Evolutionary conservation across 345 rosid genomes (phyloP), one percentile per base, ranked within the genome.

Genomic region (Gossypium longicalyx): DNA sequence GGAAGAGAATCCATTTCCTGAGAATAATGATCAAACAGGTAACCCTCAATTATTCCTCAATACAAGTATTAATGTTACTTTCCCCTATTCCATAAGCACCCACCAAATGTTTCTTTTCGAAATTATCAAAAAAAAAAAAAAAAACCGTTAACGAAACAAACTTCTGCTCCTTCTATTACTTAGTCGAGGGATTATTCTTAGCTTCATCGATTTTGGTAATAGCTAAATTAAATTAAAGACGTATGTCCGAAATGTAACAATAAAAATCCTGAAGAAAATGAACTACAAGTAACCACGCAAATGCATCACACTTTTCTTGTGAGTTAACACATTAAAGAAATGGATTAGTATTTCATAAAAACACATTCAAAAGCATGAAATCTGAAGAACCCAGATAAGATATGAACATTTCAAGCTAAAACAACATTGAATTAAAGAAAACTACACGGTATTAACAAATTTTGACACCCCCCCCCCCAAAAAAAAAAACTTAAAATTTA

Each of bases 1-100:
- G 97, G 97, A 17, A 93, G 88, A 17, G 85, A 81, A 22, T 93
- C 96, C 97, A 93, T 92, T 77, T 84, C 76, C 80, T 81, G 83
- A 77, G 83, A 64, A 84, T 74, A 72, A 61, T 52, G 67, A 86
- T 83, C 90, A 80, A 86, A 84, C 83, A 77, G 12, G 67, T 75
- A 25, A 49, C 1, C 12, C 74, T 75, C 84, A 83, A 77, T 17
- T 19, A 70, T 15, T 16, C 51, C 51, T 12, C 51, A 34, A 34
- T 34, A 5, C 41, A 34, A 34, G 41, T 34, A 34, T 5, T 34
- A 5, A 34, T 34, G 41, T 34, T 34, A 34, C 41, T 34, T 34
- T 34, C 41, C 41, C 41, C 41, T 4, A 34, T 4, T 34, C 41
- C 41, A 5, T 34, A 34, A 5, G 41, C 41, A 34, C 41, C 41